These are phyloP conservation scores for Casuarina equisetifolia DNA, from an alignment of 306 rosid species.

Conservation along the genomic window DNA sequence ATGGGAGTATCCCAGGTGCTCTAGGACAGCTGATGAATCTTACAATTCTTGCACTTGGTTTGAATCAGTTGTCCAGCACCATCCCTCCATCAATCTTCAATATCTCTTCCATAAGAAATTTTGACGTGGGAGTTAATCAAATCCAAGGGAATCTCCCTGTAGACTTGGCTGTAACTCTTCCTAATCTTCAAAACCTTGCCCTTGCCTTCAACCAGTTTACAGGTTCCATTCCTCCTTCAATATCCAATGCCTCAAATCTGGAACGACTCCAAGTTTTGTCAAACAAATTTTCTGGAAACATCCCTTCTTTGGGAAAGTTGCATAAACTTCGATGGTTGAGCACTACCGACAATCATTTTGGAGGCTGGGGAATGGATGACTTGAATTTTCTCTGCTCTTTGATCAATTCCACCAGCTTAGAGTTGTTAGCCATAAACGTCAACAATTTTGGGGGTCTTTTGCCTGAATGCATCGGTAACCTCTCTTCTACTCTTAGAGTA, in stretches of 20 bases:
- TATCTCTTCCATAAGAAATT: neutral
- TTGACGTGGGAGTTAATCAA: neutral
- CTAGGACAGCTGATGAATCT: neutral
- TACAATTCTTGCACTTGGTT: accelerated
- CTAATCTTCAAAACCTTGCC: neutral
- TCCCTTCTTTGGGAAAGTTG: neutral
- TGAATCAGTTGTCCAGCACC: neutral
- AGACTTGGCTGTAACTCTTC: neutral
- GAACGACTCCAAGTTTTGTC: neutral
- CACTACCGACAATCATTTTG: neutral
- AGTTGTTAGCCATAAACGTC: neutral
- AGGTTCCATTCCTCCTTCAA: neutral
- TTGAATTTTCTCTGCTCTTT: neutral
- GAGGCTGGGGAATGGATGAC: neutral
- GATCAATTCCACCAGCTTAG: neutral
- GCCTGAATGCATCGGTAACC: neutral
- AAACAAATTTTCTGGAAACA: neutral
- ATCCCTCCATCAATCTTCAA: neutral
- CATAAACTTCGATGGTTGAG: neutral
- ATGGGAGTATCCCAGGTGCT: neutral
- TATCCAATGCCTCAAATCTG: neutral
- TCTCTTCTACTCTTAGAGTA: neutral
- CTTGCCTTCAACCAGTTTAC: neutral
- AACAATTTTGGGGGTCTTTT: neutral
- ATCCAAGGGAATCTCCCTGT: neutral